Conservation (phyloP, 1,284 basidiomycete species). For the Cutaneotrichosporon arboriforme region DNA sequence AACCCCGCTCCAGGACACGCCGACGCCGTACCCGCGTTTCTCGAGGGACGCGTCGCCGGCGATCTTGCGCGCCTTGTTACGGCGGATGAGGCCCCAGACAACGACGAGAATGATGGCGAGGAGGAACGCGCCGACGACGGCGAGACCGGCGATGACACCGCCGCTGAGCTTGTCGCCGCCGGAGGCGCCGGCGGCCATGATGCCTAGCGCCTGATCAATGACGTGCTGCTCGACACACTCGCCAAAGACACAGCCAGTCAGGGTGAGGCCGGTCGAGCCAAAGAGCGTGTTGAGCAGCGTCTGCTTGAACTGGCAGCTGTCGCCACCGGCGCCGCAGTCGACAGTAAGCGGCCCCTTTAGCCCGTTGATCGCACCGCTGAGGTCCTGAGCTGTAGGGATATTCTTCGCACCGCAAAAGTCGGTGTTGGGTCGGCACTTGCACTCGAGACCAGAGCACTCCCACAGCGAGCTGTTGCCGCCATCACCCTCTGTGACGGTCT, state of each 20-base stretch:
- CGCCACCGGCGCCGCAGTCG: constrained; percentile 56
- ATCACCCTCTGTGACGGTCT: constrained; percentile 49
- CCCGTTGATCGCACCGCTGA: constrained; percentile 55
- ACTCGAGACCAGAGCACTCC: constrained; percentile 65
- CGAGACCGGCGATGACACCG: constrained; percentile 81
- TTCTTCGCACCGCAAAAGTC: constrained; percentile 64
- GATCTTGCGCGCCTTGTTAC: constrained; percentile 57
- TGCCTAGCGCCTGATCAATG: constrained; percentile 55
- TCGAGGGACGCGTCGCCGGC: constrained; percentile 40
- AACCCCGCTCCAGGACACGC: constrained; percentile 64
- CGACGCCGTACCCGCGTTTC: constrained; percentile 51
- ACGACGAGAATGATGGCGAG: constrained; percentile 57
- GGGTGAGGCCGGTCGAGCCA: constrained; percentile 61
- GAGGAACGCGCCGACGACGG: constrained; percentile 67
- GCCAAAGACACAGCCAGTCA: constrained; percentile 69
- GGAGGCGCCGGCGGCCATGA: constrained; percentile 7
- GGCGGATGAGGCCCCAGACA: constrained; percentile 58
- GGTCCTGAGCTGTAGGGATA: constrained; percentile 23
- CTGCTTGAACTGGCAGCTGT: constrained; percentile 72
- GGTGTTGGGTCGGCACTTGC: constrained; percentile 63
- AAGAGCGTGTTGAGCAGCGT: constrained; percentile 61
- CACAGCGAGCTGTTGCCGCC: constrained; percentile 51
- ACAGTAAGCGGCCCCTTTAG: constrained; percentile 52
- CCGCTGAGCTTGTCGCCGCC: constrained; percentile 46
- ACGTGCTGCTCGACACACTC: constrained; percentile 77